Base-by-base conservation (phyloP, 2,329 filamentous ascomycete genomes). In the Cercospora zeae-maydis region DNA sequence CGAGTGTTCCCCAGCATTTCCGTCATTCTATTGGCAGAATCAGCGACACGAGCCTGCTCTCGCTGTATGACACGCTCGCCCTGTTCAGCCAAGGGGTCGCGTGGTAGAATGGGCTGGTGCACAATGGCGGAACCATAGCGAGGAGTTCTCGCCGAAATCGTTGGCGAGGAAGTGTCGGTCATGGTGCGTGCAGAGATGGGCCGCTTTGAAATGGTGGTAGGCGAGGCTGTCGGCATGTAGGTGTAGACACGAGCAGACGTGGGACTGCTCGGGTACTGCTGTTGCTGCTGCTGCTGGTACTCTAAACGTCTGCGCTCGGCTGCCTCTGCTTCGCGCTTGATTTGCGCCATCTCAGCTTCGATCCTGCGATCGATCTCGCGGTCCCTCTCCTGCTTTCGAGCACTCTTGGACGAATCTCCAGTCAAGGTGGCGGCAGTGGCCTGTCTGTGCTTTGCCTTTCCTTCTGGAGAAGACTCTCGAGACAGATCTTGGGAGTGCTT, bases 171-270 rank as follows among this genome's bases (percentile, higher is more conserved):
- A 7, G 42, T 57, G 36, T 63, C 51, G 3, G 62, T 63, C 52
- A 57, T 42, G 30, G 42, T 59, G 14, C 62, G 51, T 5, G 62
- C 57, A 37, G 62, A 63, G 42, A 59, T 49, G n/a, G 51, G 57
- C 30, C 51, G 52, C 16, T 47, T 52, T 0, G 31, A 16, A 4
- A 16, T 47, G 2, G n/a, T 24, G 2, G 45, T 31, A 14, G 62
- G 58, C 11, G 61, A 55, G 2, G 62, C 19, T 14, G 57, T 21
- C 4, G 42, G 42, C 8, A 47, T 42, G 19, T 63, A 55, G 6
- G 58, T 55, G 51, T 60, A 60, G 3, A 37, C 56, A 4, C 37
- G 53, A 19, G 62, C 42, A 34, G 57, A 58, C 7, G 57, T 54
- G 27, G 52, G 52, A 33, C 51, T 63, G 10, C 56, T 36, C n/a